phyloP scores from a whole-genome alignment of 2,329 filamentous ascomycete species.

The Emmonsiellopsis sp. region DNA sequence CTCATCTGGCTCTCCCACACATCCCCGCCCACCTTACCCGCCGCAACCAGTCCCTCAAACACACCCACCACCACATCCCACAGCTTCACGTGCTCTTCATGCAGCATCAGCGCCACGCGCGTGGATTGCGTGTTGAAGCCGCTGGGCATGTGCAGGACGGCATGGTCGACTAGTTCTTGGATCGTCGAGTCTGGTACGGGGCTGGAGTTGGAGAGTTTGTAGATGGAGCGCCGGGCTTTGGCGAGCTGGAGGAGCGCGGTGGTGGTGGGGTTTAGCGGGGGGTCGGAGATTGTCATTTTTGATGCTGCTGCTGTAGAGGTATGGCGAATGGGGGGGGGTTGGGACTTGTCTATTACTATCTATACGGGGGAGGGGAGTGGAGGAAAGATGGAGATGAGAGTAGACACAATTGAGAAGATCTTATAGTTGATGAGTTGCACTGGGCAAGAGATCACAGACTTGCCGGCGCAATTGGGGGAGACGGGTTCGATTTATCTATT shows the following conservation, averaged over 20 bases:
- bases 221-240: constrained; percentile 27
- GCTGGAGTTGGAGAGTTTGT: constrained; percentile 24
- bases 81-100: constrained; percentile 74
- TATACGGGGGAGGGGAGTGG: too few species aligned
- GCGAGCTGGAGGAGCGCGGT: constrained; percentile 22
- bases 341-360: too few species aligned
- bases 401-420: too few species aligned
- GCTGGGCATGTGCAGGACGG: constrained; percentile 61
- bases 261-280: neutral
- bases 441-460: too few species aligned
- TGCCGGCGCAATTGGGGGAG: too few species aligned
- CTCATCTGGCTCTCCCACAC: constrained; percentile 43
- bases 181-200: constrained; percentile 27
- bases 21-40: constrained; percentile 37
- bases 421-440: too few species aligned
- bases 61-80: constrained; percentile 64
- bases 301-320: neutral
- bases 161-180: constrained; percentile 29
- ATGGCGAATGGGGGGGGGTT: too few species aligned
- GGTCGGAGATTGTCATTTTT: neutral
- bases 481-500: too few species aligned
- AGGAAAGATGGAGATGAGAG: neutral
- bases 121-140: constrained; percentile 86
- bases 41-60: constrained; percentile 56
- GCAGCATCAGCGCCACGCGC: constrained; percentile 67